Conservation (phyloP, 2,329 filamentous ascomycete species). For the Pestalotiopsis sp. region DNA sequence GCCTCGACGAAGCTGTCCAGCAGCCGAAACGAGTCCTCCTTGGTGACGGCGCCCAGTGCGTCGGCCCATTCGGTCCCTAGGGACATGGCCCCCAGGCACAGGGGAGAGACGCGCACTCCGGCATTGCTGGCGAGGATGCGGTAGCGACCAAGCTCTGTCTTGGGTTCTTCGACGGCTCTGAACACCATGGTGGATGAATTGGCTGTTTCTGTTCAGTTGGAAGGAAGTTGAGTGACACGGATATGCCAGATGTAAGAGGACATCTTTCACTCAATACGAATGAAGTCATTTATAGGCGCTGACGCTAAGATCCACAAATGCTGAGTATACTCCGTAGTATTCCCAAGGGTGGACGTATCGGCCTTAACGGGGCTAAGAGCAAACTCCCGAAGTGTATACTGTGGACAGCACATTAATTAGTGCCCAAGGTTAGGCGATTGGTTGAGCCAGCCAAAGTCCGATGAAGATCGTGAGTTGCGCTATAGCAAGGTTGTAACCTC, state of each 20-base stretch:
- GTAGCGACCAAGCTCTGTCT: conserved; percentile 54
- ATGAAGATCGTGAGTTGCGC: no score
- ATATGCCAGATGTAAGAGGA: neutral
- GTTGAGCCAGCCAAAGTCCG: no score
- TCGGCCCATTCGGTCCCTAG: conserved; percentile 48
- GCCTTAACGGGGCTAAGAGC: no score
- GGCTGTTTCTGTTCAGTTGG: neutral
- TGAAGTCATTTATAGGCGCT: fast-evolving
- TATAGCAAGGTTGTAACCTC: no score
- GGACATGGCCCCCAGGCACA: conserved; percentile 57
- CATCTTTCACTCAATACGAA: neutral
- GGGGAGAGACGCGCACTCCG: conserved; percentile 53
- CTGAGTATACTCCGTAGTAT: no score
- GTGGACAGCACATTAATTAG: no score
- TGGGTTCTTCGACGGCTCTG: conserved; percentile 33
- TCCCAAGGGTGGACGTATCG: no score
- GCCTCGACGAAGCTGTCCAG: conserved; percentile 58
- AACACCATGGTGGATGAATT: neutral
- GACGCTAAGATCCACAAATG: neutral
- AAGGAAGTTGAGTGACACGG: neutral
- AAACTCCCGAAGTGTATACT: no score
- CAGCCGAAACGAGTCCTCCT: conserved; percentile 56
- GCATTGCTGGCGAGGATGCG: conserved; percentile 54
- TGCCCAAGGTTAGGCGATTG: no score
- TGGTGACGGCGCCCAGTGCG: conserved; percentile 55